Conservation (phyloP, 73 alveolate species). For the Symbiodinium pilosum region DNA sequence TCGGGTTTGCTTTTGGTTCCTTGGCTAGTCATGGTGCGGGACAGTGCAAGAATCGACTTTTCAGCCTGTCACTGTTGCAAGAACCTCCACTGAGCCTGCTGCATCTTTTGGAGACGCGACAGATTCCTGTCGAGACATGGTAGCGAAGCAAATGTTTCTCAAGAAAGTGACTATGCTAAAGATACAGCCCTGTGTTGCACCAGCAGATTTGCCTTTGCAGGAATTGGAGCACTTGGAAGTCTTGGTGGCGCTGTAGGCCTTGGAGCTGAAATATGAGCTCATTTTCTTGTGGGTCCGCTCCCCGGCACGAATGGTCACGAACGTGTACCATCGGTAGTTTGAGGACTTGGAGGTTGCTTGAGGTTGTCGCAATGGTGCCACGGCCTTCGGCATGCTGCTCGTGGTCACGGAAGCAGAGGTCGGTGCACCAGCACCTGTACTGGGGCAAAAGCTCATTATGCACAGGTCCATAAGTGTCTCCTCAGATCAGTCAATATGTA, state of each 20-base stretch:
- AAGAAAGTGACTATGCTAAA: too few relatives aligned
- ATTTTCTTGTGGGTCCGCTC: too few relatives aligned
- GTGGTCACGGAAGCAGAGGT: neutral
- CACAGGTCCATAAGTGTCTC: too few relatives aligned
- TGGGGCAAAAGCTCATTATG: too few relatives aligned
- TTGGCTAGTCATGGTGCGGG: neutral
- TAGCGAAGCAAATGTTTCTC: too few relatives aligned
- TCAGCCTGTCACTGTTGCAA: neutral
- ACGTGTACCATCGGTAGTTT: too few relatives aligned
- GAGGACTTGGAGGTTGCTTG: neutral
- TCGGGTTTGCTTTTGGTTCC: neutral
- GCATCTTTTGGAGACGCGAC: neutral
- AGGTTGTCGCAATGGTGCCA: neutral
- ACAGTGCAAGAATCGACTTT: neutral
- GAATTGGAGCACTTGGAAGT: neutral
- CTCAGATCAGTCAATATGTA: too few relatives aligned
- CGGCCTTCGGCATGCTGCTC: conserved; percentile 12
- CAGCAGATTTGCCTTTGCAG: neutral
- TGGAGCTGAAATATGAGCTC: too few relatives aligned
- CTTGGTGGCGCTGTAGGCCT: neutral
- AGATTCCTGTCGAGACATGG: neutral
- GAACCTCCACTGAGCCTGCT: neutral
- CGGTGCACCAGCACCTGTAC: conserved; percentile 2
- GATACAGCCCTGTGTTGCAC: neutral
- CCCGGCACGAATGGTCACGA: too few relatives aligned